phyloP scores from a whole-genome alignment of 31 red algal species.

The Bonnemaisonia californica region DNA sequence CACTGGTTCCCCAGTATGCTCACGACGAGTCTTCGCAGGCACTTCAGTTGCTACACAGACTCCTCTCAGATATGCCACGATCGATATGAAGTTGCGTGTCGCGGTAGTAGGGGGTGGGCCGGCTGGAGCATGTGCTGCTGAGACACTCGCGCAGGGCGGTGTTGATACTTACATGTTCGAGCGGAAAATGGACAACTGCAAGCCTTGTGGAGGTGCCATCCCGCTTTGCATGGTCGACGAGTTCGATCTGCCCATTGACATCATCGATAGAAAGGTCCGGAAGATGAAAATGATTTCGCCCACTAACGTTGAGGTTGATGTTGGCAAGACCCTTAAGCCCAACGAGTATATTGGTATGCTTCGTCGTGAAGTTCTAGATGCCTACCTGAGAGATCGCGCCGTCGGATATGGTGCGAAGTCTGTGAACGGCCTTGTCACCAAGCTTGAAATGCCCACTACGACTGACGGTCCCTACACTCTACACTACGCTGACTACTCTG shows the following conservation, averaged over 20 bases:
- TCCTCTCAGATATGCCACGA: not conserved
- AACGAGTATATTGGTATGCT: conserved; percentile 99
- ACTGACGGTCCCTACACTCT: conserved; percentile 70
- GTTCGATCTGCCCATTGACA: conserved; percentile 86
- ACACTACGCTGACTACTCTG: conserved; percentile 78
- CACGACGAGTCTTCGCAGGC: conserved; percentile 39
- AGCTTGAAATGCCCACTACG: conserved; percentile 68
- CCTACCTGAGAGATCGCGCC: conserved; percentile 93
- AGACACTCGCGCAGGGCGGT: conserved; percentile 88
- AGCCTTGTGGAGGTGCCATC: conserved; percentile 99
- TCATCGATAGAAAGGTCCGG: conserved; percentile 98
- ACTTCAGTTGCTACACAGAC: not conserved
- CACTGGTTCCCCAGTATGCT: conserved; percentile 9
- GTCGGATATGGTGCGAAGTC: conserved; percentile 74
- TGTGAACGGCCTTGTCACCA: conserved; percentile 94
- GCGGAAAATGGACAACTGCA: conserved; percentile 98
- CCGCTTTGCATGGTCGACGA: conserved; percentile 99
- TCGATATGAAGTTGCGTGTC: conserved; percentile 87
- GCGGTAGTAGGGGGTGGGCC: conserved; percentile 98
- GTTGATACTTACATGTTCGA: conserved; percentile 92
- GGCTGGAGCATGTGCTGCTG: conserved; percentile 91
- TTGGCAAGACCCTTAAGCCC: conserved; percentile 95
- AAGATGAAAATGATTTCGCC: conserved; percentile 99
- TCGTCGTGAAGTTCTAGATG: conserved; percentile 92
- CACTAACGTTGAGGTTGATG: conserved; percentile 80